Evolutionary conservation across 345 rosid genomes (phyloP), one percentile per base, ranked within the genome.

Genomic region (Hibiscus tridactylites): DNA sequence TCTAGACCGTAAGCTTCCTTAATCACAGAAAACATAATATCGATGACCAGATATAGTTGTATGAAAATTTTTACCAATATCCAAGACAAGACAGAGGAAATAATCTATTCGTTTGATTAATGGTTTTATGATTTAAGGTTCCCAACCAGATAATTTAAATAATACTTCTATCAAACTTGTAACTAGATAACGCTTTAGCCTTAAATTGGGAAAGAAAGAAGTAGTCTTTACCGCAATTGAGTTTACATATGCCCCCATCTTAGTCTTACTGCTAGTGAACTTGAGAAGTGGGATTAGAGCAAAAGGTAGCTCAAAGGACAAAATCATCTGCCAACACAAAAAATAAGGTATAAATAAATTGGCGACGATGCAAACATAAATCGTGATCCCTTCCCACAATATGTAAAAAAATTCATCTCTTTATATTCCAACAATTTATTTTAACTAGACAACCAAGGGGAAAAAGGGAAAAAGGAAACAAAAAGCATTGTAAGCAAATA

Each of bases 241-340:
- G 77, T 94, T 94, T 62, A 78, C 92, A 60, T 82, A n/a, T 31
- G 61, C 10, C 13, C 97, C 96, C 99, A 94, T 94, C 88, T 88
- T 94, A 77, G 82, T 80, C 77, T 86, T 75, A 88, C 97, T 84
- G 79, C 96, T 88, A 52, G 97, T 94, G 81, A 94, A 94, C 73
- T 94, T 94, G 77, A 94, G 96, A 74, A 94, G 96, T 1, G 98
- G 98, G 74, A 90, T 83, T 26, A 94, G 82, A 26, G 97, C 92
- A 52, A 94, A 94, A 11, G 98, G 97, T 49, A 91, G 97, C 86
- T 90, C 98, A 75, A 94, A 94, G 15, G 98, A 91, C 65, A 94
- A 82, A 78, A 91, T 90, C 96, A 91, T 94, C 97, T 94, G 91
- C 76, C 63, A 60, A 60, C 16, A 46, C 29, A 64, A 47, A 50